Conservation (phyloP, 768 basidiomycete species). For the Trametes meyenii region DNA sequence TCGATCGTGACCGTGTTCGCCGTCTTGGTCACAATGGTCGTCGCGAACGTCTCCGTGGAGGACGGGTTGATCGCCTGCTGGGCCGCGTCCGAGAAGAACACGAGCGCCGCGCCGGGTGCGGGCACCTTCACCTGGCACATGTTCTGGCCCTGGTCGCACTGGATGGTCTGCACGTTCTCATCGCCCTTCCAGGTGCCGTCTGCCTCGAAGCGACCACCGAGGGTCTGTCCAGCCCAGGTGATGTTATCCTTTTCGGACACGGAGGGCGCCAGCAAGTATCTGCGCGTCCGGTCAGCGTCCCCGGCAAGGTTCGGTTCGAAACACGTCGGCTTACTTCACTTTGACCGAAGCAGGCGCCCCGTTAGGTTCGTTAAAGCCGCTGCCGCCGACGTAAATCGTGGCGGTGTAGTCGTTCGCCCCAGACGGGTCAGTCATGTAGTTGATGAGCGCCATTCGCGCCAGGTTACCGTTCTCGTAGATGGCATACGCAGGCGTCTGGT, state of each 20-base stretch:
- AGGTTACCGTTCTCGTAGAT: conserved; percentile 51
- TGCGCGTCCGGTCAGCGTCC: background rate
- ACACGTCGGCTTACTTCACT: conserved; percentile 39
- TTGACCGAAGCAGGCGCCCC: conserved; percentile 31
- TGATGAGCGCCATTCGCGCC: conserved; percentile 48
- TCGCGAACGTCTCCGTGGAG: conserved; percentile 53
- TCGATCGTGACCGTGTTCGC: conserved; percentile 59
- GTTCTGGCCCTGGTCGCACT: conserved; percentile 44
- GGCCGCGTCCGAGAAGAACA: conserved; percentile 59
- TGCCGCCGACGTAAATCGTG: conserved; percentile 38
- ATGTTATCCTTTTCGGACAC: conserved; percentile 48
- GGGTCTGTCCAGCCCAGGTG: conserved; percentile 48
- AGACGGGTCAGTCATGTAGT: conserved; percentile 46
- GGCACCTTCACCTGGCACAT: conserved; percentile 62
- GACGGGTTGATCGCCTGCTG: conserved; percentile 40
- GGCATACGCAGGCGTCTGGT: conserved; percentile 49
- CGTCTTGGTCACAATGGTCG: conserved; percentile 55
- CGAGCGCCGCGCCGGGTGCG: conserved; percentile 75
- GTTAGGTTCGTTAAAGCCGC: conserved; percentile 22
- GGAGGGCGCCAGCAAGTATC: conserved; percentile 40
- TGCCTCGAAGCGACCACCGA: conserved; percentile 37
- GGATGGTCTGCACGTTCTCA: conserved; percentile 37
- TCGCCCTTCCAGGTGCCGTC: conserved; percentile 44
- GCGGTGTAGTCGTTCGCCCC: conserved; percentile 45
- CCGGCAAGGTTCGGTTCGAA: no score